A percentile compares a stretch with the other conserved stretches of the same genome.
These are phyloP conservation scores for Polyplosphaeria fusca DNA, from an alignment of 495 filamentous ascomycete species.

Conservation along the genomic window DNA sequence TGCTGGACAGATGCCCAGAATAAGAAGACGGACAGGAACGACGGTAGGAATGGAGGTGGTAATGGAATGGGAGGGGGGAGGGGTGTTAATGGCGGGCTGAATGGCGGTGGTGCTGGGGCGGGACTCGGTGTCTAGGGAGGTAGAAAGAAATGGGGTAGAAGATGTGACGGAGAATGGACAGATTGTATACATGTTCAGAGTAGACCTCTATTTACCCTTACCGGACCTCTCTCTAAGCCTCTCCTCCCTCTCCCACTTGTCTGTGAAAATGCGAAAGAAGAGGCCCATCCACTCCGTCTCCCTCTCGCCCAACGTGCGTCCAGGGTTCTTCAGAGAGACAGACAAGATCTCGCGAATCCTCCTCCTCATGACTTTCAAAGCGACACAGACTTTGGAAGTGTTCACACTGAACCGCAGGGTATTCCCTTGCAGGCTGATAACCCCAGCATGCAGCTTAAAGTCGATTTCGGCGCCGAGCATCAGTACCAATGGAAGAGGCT, in stretches of 20 bases:
- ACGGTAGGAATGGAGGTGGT: background rate
- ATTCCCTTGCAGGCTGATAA: slow-evolving; percentile 79
- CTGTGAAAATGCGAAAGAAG: slow-evolving; percentile 25
- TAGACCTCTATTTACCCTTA: slow-evolving; percentile 16
- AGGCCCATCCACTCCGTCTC: slow-evolving; percentile 31
- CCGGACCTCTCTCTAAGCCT: slow-evolving; percentile 17
- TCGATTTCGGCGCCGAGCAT: slow-evolving; percentile 77
- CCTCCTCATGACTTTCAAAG: slow-evolving; percentile 68
- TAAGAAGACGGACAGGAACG: background rate
- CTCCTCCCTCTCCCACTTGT: slow-evolving; percentile 26
- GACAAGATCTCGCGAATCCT: slow-evolving; percentile 34
- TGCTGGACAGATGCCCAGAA: background rate
- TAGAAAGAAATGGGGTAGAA: too few relatives aligned
- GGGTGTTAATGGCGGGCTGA: background rate
- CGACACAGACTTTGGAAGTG: slow-evolving; percentile 90
- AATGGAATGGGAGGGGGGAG: background rate
- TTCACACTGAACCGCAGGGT: slow-evolving; percentile 82
- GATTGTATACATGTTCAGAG: too few relatives aligned
- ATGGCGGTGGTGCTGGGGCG: background rate
- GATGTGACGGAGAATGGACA: too few relatives aligned
- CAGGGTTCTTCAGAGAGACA: slow-evolving; percentile 26
- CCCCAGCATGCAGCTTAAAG: slow-evolving; percentile 82
- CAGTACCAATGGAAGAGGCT: slow-evolving; percentile 76
- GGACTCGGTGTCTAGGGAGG: too few relatives aligned
- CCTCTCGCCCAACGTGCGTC: slow-evolving; percentile 14